Base-by-base conservation (phyloP, 441 rosid genomes). In the Erodium texanum region DNA sequence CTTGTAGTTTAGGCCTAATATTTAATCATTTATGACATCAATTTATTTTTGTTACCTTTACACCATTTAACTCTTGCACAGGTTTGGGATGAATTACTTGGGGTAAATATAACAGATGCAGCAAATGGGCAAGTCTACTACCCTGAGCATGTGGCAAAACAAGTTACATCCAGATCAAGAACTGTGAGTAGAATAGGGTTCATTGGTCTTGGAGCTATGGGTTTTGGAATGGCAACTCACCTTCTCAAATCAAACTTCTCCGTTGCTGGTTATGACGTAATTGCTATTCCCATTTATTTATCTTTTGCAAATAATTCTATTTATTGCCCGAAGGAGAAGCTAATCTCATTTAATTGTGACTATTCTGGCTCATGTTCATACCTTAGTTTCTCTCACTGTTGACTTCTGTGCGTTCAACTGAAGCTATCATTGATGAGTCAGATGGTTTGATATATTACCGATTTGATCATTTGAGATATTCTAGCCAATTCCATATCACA, bases 161-260 rank as follows among this genome's bases (percentile, higher is more conserved):
- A 89, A 72, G 74, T 87, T 68, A 80, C 75, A 67, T 71, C 84
- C 74, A 80, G 78, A 68, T 87, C 93, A 69, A 79, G 72, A 72
- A 65, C 79, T 65, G 94, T 88, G 65, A 79, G 77, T 65, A 83
- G 82, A 75, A 78, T 92, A 74, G 97, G 98, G 75, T 95, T 92
- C 74, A 83, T 89, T 78, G 99, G 99, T 69, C 99, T 89, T 66
- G 98, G 98, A 73, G 98, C 98, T 82, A 94, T 94, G 99, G 98
- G 98, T 64, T 85, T 92, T 79, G 96, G 96, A 77, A 92, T 95
- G 97, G 99, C 99, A 77, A 78, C 89, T 66, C 87, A 92, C 66
- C 79, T 95, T 73, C 73, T 90, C 76, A 90, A 84, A 73, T 84
- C 89, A 16, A 82, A 88, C 1, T 93, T 83, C 75, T 63, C 71